Base-by-base conservation (phyloP, 2,329 filamentous ascomycete genomes). In the Colletotrichum orchidophilum region DNA sequence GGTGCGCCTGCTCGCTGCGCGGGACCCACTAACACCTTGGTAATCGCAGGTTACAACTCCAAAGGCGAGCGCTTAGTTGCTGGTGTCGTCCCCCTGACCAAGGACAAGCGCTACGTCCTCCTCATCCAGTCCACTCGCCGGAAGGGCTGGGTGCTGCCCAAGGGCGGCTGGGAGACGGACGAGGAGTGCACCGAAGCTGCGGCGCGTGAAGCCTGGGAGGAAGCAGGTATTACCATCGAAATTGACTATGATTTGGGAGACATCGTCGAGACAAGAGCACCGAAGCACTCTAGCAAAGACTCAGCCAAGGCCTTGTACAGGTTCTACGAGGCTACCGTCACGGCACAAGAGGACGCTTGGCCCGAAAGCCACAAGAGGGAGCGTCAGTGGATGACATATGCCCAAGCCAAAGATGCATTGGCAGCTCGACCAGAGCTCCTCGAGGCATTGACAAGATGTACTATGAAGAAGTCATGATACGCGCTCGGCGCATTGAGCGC, bases 131-230 rank as follows among this genome's bases (percentile, higher is more conserved):
- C 95, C 65, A 96, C 94, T 63, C 90, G 94, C 74, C 92, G 95
- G 77, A 94, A 94, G 81, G 94, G 94, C 77, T 99, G 96, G 96
- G 96, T 99, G 53, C 87, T 99, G 70, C 96, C 96, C 72, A 99
- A 99, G 82, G 96, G 96, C 79, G 96, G 96, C 72, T 99, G 96
- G 95, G 96, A 99, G 82, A 92, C 91, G 39, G 96, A 99, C 82
- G 96, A 99, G 84, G 90, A 92, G 73, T 96, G 94, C 74, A 90
- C 93, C 73, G 90, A 96, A 80, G 73, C 96, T 68, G 96, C 96
- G 66, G 83, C 92, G 86, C 86, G 96, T 75, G 96, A 99, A 83
- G 96, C 96, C 72, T 98, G 96, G 96, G 96, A 98, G 85, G 96
- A 98, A 84, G 96, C 95, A 52, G 96, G 96, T 77, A 97, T 98